These are phyloP conservation scores for Candida tunisiensis DNA, from an alignment of 1,139 yeast species.

Conservation along the genomic window DNA sequence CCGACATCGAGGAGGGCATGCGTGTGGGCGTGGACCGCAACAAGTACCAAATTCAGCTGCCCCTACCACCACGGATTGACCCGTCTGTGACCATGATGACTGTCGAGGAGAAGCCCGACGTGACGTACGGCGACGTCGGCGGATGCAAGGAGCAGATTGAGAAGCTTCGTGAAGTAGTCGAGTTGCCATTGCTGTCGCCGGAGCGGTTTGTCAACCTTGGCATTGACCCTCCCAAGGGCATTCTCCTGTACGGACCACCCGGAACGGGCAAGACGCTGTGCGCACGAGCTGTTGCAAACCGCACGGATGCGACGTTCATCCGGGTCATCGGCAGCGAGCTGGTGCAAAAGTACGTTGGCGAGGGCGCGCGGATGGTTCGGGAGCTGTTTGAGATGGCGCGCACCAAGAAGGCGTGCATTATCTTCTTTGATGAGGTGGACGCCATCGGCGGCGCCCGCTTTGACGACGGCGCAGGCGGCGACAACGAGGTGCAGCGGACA, in stretches of 20 bases:
- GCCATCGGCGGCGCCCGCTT: constrained; percentile 98
- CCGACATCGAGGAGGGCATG: constrained; percentile 99
- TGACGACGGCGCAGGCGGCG: constrained; percentile 99
- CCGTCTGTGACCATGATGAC: constrained; percentile 99
- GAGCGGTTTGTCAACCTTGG: constrained; percentile 93
- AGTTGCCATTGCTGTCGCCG: constrained; percentile 83
- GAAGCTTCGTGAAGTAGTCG: constrained; percentile 92
- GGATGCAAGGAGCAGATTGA: constrained; percentile 98
- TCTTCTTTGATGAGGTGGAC: constrained; percentile 92
- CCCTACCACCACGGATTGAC: constrained; percentile 93
- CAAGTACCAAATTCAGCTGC: constrained; percentile 90
- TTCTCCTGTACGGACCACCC: constrained; percentile 90
- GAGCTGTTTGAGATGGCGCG: constrained; percentile 98
- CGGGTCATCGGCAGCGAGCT: constrained; percentile 96
- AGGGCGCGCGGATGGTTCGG: constrained; percentile 98
- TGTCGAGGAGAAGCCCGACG: constrained; percentile 94
- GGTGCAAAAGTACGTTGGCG: constrained; percentile 97
- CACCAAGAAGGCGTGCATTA: constrained; percentile 92
- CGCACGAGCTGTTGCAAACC: constrained; percentile 96
- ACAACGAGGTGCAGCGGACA: constrained; percentile 96
- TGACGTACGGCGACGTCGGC: constrained; percentile 74
- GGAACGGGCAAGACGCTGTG: constrained; percentile 97
- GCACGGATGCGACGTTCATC: constrained; percentile 96
- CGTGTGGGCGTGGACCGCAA: constrained; percentile 97
- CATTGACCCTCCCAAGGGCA: constrained; percentile 97